Percentiles rank a stretch among this genome's conserved stretches.
These are phyloP conservation scores for Gonapodya sp. DNA, from an alignment of 192 early-diverging fungal genomes.

Conservation along the genomic window DNA sequence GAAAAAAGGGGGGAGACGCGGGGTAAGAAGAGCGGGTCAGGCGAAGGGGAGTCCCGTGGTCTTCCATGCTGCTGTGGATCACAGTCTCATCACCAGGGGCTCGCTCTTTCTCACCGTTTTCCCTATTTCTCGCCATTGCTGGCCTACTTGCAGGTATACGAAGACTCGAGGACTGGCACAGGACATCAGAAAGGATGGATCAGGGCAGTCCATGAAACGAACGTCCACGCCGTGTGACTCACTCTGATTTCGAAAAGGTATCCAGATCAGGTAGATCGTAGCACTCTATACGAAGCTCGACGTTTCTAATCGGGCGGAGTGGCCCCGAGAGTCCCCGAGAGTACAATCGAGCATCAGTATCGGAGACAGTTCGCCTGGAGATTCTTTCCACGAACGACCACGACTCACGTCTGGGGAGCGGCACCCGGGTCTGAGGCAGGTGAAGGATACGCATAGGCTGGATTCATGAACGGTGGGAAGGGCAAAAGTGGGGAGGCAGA, in stretches of 20 bases:
- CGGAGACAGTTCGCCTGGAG: no score
- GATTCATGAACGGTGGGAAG: no score
- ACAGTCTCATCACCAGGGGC: no score
- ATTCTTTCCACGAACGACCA: no score
- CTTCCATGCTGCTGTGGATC: no score
- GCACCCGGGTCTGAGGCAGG: not conserved
- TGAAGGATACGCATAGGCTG: not conserved
- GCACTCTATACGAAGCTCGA: conserved; percentile 1
- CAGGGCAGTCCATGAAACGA: not conserved
- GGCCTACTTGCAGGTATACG: not conserved
- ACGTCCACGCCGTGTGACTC: not conserved
- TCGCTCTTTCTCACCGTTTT: no score
- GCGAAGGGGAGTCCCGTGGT: no score
- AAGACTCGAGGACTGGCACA: not conserved
- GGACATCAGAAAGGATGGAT: not conserved
- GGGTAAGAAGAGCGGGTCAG: no score
- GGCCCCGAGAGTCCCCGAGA: no score
- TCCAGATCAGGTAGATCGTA: not conserved
- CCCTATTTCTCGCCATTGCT: not conserved
- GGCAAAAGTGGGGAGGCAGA: no score
- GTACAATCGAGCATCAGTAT: no score
- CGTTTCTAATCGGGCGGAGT: not conserved
- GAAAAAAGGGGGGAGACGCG: not conserved
- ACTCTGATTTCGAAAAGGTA: not conserved
- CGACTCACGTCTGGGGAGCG: not conserved